Evolutionary conservation across 805 yeast genomes (phyloP).

Genomic region (Diddensiella santjacobensis): DNA sequence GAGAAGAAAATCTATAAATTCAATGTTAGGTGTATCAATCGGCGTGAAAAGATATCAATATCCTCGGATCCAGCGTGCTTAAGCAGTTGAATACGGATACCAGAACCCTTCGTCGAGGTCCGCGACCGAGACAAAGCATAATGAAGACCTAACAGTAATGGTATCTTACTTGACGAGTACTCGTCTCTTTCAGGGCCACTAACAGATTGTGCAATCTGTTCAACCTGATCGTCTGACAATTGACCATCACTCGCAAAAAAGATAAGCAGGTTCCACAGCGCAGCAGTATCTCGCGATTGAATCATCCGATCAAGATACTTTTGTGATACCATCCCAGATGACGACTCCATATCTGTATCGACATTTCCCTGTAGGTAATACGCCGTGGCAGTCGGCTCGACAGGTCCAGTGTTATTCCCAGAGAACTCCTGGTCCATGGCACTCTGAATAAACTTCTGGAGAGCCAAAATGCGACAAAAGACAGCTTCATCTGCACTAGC

Average conservation of each 20-base stretch:
- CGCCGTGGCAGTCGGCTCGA: slow-evolving; percentile 1
- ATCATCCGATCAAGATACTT: background rate
- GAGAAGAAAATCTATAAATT: slow-evolving; percentile 8
- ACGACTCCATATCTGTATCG: background rate
- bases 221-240: slow-evolving; percentile 3
- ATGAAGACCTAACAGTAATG: slow-evolving; percentile 11
- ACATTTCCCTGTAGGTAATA: background rate
- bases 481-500: slow-evolving; percentile 19
- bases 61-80: slow-evolving; percentile 11
- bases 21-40: slow-evolving; percentile 13
- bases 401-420: background rate
- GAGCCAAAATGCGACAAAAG: slow-evolving; percentile 8
- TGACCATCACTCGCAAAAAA: slow-evolving; percentile 1
- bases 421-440: background rate
- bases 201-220: background rate
- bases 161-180: background rate
- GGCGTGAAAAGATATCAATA: slow-evolving; percentile 7
- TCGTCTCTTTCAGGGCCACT: background rate
- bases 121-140: slow-evolving; percentile 2
- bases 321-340: background rate
- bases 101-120: slow-evolving; percentile 8
- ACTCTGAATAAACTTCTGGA: slow-evolving; percentile 18
- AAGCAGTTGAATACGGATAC: slow-evolving; percentile 13
- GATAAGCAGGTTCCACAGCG: slow-evolving; percentile 8
- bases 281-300: slow-evolving; percentile 1